Evolutionary conservation across 106 monocot species (phyloP).

Genomic region (Alisma plantagoaquatica): DNA sequence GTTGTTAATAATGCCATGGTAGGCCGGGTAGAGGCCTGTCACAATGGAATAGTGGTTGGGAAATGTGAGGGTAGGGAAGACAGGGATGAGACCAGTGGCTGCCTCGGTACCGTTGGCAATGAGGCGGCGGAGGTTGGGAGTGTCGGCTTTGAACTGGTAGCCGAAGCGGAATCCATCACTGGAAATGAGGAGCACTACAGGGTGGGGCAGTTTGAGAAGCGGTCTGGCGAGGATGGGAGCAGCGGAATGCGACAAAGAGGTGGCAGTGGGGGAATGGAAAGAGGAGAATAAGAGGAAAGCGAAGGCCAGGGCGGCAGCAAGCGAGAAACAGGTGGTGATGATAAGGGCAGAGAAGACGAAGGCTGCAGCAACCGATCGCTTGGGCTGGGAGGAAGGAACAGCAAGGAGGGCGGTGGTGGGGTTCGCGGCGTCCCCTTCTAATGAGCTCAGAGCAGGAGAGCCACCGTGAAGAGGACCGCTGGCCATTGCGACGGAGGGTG

Average conservation of each 20-base stretch:
- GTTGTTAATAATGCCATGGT: slow-evolving; percentile 84
- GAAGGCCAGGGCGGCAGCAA: slow-evolving; percentile 8
- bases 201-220: slow-evolving; percentile 28
- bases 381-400: neutral
- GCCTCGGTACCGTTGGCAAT: slow-evolving; percentile 52
- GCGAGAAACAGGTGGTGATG: slow-evolving; percentile 15
- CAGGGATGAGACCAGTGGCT: slow-evolving; percentile 46
- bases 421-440: neutral
- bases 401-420: neutral
- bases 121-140: slow-evolving; percentile 67
- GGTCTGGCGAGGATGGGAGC: slow-evolving; percentile 6
- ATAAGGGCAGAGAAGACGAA: slow-evolving; percentile 18
- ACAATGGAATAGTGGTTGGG: slow-evolving; percentile 91
- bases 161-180: slow-evolving; percentile 79
- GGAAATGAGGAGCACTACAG: slow-evolving; percentile 56
- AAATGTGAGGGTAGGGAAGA: slow-evolving; percentile 80
- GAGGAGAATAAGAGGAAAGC: slow-evolving; percentile 11
- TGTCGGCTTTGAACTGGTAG: slow-evolving; percentile 56
- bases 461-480: neutral
- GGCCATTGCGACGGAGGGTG: neutral
- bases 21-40: slow-evolving; percentile 57
- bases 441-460: neutral
- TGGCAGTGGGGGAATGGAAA: neutral
- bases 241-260: slow-evolving; percentile 1
- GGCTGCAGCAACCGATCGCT: neutral